Base-by-base conservation (phyloP, 306 rosid genomes). In the Prunus armeniaca region DNA sequence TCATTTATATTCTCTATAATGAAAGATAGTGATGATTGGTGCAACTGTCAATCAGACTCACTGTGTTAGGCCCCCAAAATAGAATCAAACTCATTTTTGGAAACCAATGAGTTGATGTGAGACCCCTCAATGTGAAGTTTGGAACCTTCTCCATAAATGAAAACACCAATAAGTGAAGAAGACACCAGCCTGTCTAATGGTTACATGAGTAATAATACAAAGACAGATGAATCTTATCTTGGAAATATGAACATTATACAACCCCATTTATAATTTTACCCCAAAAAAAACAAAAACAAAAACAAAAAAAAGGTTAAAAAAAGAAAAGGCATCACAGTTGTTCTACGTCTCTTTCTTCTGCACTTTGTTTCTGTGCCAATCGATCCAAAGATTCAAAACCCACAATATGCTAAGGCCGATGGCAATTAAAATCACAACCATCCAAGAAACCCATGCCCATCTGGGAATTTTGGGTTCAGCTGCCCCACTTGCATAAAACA, bases 391-490 rank as follows among this genome's bases (percentile, higher is more conserved):
- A 63, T 57, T 65, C 51, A 54, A 73, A 28, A 85, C 69, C 91
- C 91, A 87, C 52, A 76, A 22, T 1, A 85, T 69, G 63, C 91
- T 85, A 55, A 71, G 69, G 3, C 76, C 68, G 22, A 83, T 74
- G 5, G 86, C 89, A 34, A 22, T 12, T 2, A 58, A 82, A 30
- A 85, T 85, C 49, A 88, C 89, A 73, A 69, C 43, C 84, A 85
- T 83, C 89, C 91, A 85, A 43, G 91, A 88, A 72, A 66, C 20
- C 91, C 91, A 82, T 9, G 84, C 91, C 89, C 91, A 88, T 22
- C 3, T 66, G 2, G 87, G 86, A 72, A 85, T 81, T 56, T 34
- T n/a, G 19, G 49, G 45, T 51, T 54, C 82, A 4, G 71, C 91
- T 32, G 25, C 79, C 3, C 87, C 87, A 41, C 77, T 57, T 13